These are phyloP conservation scores for Hordeum marinum DNA, from an alignment of 176 grass and related monocot species.

Conservation along the genomic window DNA sequence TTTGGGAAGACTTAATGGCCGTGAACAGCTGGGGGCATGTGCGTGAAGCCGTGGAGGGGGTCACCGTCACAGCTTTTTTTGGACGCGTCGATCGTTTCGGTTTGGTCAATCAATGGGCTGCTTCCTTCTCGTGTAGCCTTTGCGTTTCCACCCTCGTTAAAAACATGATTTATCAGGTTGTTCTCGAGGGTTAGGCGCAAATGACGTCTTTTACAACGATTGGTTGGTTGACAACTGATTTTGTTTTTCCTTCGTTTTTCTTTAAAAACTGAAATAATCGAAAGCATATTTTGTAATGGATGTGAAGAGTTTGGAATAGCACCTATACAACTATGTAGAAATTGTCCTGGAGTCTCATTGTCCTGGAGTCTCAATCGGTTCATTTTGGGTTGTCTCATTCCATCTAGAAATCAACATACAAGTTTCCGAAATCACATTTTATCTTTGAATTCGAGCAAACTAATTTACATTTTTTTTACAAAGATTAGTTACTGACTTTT, in stretches of 20 bases:
- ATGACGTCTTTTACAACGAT: too few species aligned
- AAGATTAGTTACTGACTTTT: too few species aligned
- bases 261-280: too few species aligned
- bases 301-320: too few species aligned
- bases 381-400: too few species aligned
- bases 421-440: too few species aligned
- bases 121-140: background rate
- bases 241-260: too few species aligned
- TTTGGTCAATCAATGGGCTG: background rate
- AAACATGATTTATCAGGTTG: fast-evolving
- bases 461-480: too few species aligned
- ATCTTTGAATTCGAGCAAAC: too few species aligned
- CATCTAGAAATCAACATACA: too few species aligned
- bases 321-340: background rate
- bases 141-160: background rate
- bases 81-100: background rate
- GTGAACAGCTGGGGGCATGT: background rate
- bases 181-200: too few species aligned
- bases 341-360: background rate
- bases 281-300: background rate
- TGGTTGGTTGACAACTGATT: background rate
- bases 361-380: background rate
- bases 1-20: background rate
- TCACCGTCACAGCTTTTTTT: background rate
- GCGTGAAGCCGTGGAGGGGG: background rate